Percentiles rank a stretch among this genome's conserved stretches.
Conservation (phyloP, 768 basidiomycete species). For the Steccherinum ochraceum region DNA sequence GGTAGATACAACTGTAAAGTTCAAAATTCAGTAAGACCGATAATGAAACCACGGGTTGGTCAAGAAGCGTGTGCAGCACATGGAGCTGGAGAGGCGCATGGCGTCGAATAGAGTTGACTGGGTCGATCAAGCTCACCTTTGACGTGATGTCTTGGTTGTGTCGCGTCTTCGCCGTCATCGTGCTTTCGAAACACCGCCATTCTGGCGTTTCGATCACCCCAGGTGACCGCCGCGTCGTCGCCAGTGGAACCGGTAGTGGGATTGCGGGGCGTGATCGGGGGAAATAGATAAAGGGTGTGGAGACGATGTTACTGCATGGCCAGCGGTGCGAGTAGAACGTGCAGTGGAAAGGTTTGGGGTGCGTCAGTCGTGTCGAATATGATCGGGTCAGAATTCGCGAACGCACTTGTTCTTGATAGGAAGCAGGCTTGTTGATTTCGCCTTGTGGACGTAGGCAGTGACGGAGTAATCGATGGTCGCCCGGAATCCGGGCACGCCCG, state of each 20-base stretch:
- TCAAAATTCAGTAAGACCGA: neutral
- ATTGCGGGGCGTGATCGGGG: constrained; percentile 59
- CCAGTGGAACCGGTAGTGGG: constrained; percentile 43
- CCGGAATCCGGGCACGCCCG: constrained; percentile 66
- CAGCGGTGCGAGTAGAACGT: neutral
- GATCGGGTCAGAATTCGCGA: neutral
- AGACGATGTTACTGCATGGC: constrained; percentile 35
- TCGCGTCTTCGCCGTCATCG: constrained; percentile 17
- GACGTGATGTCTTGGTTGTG: constrained; percentile 27
- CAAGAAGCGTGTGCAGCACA: neutral
- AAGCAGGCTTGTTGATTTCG: constrained; percentile 44
- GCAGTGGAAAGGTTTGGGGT: too few relatives aligned
- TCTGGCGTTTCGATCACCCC: constrained; percentile 37
- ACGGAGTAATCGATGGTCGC: constrained; percentile 62
- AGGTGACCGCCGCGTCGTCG: constrained; percentile 14
- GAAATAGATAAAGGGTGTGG: constrained; percentile 56
- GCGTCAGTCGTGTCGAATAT: neutral
- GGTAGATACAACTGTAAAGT: constrained; percentile 44
- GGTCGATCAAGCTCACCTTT: constrained; percentile 19
- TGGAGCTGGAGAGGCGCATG: neutral
- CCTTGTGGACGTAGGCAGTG: constrained; percentile 44
- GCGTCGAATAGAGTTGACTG: neutral
- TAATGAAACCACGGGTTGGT: neutral
- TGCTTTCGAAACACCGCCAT: constrained; percentile 45
- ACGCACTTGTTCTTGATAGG: constrained; percentile 50